Percentiles rank a stretch among this genome's conserved stretches.
Evolutionary conservation across 176 grass and related monocot species (phyloP).

Genomic region (Elaeis guineensis): DNA sequence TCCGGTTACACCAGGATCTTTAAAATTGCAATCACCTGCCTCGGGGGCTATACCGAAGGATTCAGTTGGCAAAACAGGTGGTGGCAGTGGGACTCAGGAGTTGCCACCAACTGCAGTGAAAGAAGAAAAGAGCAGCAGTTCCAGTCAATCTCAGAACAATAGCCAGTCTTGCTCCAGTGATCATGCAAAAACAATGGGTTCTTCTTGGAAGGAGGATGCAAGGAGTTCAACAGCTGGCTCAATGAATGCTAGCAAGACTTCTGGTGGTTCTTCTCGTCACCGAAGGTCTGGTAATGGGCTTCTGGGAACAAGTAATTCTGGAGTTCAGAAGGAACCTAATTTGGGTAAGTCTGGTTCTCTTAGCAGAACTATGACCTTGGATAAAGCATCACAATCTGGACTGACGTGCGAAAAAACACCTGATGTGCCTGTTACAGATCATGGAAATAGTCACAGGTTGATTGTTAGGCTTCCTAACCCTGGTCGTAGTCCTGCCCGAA

Average conservation of each 20-base stretch:
- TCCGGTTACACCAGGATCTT: constrained; percentile 11
- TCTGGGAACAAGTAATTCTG: constrained; percentile 22
- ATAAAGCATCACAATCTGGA: constrained; percentile 53
- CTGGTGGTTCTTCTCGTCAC: constrained; percentile 51
- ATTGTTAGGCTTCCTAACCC: constrained; percentile 69
- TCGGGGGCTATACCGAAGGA: constrained; percentile 29
- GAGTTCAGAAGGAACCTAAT: constrained; percentile 48
- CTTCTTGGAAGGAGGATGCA: constrained; percentile 61
- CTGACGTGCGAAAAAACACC: constrained; percentile 45
- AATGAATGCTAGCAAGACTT: constrained; percentile 43
- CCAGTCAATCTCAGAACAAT: constrained; percentile 78
- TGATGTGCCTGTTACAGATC: constrained; percentile 30
- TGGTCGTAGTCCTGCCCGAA: constrained; percentile 53
- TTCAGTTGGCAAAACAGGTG: constrained; percentile 24
- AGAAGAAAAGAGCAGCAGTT: constrained; percentile 92
- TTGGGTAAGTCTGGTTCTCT: constrained; percentile 30
- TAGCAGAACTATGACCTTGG: constrained; percentile 34
- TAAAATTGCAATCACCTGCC: constrained; percentile 30
- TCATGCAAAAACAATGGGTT: constrained; percentile 53
- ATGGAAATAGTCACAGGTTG: constrained; percentile 49
- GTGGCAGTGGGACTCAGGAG: constrained; percentile 24
- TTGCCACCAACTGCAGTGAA: constrained; percentile 26
- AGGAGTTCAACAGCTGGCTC: constrained; percentile 77
- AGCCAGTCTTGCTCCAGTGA: constrained; percentile 87
- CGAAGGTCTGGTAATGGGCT: constrained; percentile 43